Evolutionary conservation across 73 alveolate species (phyloP).

Genomic region (Tetrahymena elliotti): DNA sequence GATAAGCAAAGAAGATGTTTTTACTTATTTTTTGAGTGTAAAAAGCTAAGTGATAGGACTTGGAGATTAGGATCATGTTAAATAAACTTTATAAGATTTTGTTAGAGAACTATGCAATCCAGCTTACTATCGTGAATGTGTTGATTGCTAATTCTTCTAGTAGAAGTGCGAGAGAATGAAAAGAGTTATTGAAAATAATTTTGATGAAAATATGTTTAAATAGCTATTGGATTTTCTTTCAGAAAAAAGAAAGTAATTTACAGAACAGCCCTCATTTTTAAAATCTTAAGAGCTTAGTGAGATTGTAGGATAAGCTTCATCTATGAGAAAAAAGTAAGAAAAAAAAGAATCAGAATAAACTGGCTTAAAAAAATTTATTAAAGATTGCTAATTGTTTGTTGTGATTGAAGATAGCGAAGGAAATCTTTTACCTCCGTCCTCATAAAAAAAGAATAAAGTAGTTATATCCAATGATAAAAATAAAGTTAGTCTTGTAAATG

Average conservation of each 20-base stretch:
- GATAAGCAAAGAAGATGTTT: neutral
- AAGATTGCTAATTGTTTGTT: neutral
- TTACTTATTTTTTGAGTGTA: neutral
- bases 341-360: neutral
- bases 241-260: neutral
- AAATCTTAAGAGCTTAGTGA: neutral
- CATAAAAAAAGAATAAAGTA: neutral
- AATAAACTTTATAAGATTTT: neutral
- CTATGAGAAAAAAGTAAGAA: neutral
- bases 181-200: neutral
- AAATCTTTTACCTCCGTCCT: neutral
- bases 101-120: neutral
- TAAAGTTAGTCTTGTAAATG: neutral
- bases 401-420: neutral
- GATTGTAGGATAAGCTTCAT: neutral
- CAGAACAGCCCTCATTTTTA: neutral
- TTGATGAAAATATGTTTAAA: neutral
- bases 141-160: neutral
- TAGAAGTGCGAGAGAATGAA: neutral
- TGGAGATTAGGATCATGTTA: neutral
- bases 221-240: neutral
- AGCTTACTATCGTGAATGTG: neutral
- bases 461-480: neutral
- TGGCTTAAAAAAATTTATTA: neutral
- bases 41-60: neutral